A percentile compares a stretch with the other conserved stretches of the same genome.
These are phyloP conservation scores for Ailanthus altissimus DNA, from an alignment of 345 rosid species.

Conservation along the genomic window DNA sequence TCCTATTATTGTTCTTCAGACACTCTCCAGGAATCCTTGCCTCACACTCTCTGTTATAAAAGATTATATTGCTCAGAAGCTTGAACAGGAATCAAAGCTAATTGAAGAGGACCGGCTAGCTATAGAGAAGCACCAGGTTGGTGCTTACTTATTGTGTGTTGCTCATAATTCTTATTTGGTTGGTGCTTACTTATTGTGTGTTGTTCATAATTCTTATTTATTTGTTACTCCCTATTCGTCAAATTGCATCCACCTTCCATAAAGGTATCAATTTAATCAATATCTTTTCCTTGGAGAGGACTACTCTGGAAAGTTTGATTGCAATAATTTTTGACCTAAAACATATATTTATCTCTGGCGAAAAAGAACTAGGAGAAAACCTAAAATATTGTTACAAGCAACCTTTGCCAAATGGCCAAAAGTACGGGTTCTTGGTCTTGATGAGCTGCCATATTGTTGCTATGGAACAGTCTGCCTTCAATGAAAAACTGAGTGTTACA, in stretches of 20 bases:
- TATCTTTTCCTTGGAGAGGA: neutral
- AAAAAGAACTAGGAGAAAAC: neutral
- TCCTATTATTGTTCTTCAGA: slow-evolving; percentile 94
- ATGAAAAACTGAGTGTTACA: neutral
- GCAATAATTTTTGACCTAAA: neutral
- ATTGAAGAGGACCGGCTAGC: slow-evolving; percentile 93
- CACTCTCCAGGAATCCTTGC: slow-evolving; percentile 85
- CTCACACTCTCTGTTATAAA: slow-evolving; percentile 95
- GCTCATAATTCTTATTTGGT: slow-evolving; percentile 7
- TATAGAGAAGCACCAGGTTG: slow-evolving; percentile 93
- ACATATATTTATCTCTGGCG: neutral
- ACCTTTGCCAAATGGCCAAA: neutral
- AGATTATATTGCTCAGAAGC: slow-evolving; percentile 93
- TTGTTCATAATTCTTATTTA: slow-evolving; percentile 10
- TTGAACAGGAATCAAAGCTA: slow-evolving; percentile 89
- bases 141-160: slow-evolving; percentile 7
- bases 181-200: too few species aligned
- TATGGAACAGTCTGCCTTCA: neutral
- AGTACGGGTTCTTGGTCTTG: neutral
- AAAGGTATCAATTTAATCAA: neutral
- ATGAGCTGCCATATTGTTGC: slow-evolving; percentile 2
- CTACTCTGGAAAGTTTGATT: slow-evolving; percentile 4
- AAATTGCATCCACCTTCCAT: neutral
- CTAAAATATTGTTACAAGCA: neutral
- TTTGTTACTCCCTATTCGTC: neutral